Evolutionary conservation across 2,329 filamentous ascomycete species (phyloP), one percentile per base, ranked within the genome.

Genomic region (Phialemoniopsis sp.): DNA sequence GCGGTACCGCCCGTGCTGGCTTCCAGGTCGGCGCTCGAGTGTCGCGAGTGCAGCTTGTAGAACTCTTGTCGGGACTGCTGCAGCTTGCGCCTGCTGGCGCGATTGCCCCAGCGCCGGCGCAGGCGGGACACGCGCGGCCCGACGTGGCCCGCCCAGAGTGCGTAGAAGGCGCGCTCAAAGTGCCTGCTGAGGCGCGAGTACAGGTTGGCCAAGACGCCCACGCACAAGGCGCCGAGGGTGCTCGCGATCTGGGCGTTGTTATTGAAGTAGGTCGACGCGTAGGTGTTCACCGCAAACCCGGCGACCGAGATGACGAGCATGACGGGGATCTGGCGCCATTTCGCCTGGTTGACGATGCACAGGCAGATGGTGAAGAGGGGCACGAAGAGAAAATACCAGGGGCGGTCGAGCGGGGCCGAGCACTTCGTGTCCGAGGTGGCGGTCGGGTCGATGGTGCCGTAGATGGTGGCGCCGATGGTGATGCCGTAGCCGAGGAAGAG

Each of bases 201-300:
- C 3, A 89, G 56, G 49, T 94, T 94, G 4, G 87, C 87, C 36
- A 89, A 65, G 28, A 90, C 75, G 10, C 88, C 88, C 13, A 94
- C 80, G 1, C 79, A 76, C 37, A 94, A 72, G 0, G 88, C 87
- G 26, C 86, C 86, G 3, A 93, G 72, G 32, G 87, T 87, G 60
- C 85, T 89, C 40, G 82, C 81, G 26, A 94, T 78, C 47, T 90
- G 86, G 0, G 79, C 77, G 51, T 87, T 89, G 36, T 73, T 76
- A 17, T 72, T 64, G 55, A 91, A 87, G 46, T 76, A 79, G 21
- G 21, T 26, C 21, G 21, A 26, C 6, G 21, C 21, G 21, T 26
- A 26, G 21, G 21, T 26, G 21, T 85, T 91, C 51, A 88, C 83
- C 8, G 81, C 68, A 55, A 86, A 93, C 8, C 87, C 88, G 0